Conservation (phyloP, 2,329 filamentous ascomycete genomes). For the Hypoxylon sp. region DNA sequence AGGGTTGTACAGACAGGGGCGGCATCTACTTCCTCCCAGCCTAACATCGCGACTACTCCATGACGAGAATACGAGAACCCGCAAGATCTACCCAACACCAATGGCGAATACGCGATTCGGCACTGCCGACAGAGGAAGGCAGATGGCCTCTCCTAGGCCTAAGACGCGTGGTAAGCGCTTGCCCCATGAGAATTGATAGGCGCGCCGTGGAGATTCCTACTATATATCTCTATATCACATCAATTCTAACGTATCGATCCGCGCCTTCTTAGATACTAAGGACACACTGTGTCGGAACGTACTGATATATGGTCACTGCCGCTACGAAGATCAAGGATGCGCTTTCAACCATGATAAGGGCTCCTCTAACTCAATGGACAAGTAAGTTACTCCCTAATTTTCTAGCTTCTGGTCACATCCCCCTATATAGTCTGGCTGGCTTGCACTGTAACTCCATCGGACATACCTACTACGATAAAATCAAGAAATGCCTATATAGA, state of each 20-base stretch:
- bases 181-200: neutral
- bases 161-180: constrained; percentile 56
- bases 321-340: constrained; percentile 92
- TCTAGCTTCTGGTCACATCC: constrained; percentile 1
- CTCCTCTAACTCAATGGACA: constrained; percentile 55
- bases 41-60: constrained; percentile 42
- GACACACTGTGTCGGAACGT: constrained; percentile 94
- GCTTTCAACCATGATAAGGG: constrained; percentile 88
- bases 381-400: constrained; percentile 49
- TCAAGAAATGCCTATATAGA: constrained; percentile 13
- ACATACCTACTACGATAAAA: constrained; percentile 22
- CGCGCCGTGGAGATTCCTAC: constrained; percentile 9
- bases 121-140: constrained; percentile 53
- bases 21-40: constrained; percentile 44
- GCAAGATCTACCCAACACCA: constrained; percentile 32
- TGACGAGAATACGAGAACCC: constrained; percentile 44
- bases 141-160: constrained; percentile 56
- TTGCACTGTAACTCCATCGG: constrained; percentile 16
- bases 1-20: constrained; percentile 48
- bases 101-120: constrained; percentile 55
- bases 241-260: constrained; percentile 40
- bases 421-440: constrained; percentile 29
- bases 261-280: constrained; percentile 75
- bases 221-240: constrained; percentile 3
- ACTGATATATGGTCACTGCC: constrained; percentile 92